Percentiles rank a stretch among this genome's conserved stretches.
Conservation (phyloP, 768 basidiomycete genomes). For the Cyclocybe aegerita region DNA sequence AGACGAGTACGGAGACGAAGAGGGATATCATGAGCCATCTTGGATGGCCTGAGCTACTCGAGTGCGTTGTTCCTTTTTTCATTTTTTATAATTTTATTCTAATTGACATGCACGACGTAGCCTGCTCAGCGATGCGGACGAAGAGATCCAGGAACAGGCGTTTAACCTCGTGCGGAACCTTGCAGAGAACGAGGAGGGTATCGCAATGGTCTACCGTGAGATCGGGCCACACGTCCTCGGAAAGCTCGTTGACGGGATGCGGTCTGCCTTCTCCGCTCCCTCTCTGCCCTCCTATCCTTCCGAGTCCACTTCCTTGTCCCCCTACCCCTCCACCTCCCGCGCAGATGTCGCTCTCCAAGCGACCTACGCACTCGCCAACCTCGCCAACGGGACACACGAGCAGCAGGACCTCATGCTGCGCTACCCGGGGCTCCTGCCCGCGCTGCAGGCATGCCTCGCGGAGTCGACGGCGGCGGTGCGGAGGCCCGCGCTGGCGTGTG, state of each 20-base stretch:
- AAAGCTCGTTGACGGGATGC: conserved; percentile 47
- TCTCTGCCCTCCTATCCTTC: conserved; percentile 28
- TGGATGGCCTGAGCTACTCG: conserved; percentile 59
- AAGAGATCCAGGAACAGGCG: conserved; percentile 68
- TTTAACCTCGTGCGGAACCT: conserved; percentile 67
- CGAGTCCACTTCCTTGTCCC: neutral
- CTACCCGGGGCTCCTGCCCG: conserved; percentile 48
- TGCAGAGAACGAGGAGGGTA: conserved; percentile 63
- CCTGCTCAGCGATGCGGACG: conserved; percentile 51
- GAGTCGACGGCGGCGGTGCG: conserved; percentile 59
- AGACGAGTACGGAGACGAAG: conserved; percentile 61
- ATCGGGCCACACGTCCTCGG: conserved; percentile 45
- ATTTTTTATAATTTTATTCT: neutral
- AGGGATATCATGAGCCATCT: conserved; percentile 64
- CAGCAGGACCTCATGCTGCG: conserved; percentile 55
- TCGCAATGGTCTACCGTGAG: conserved; percentile 56
- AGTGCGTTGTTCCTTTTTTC: conserved; percentile 37
- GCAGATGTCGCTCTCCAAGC: conserved; percentile 33
- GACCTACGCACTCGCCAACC: conserved; percentile 63
- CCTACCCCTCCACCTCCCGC: neutral
- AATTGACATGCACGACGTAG: conserved; percentile 30
- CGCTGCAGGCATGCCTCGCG: conserved; percentile 58
- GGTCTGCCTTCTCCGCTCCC: conserved; percentile 52
- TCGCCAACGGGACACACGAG: conserved; percentile 56
- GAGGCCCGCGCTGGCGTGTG: conserved; percentile 57